Evolutionary conservation across 306 rosid genomes (phyloP), one percentile per base, ranked within the genome.

Genomic region (Medicago lupulina): DNA sequence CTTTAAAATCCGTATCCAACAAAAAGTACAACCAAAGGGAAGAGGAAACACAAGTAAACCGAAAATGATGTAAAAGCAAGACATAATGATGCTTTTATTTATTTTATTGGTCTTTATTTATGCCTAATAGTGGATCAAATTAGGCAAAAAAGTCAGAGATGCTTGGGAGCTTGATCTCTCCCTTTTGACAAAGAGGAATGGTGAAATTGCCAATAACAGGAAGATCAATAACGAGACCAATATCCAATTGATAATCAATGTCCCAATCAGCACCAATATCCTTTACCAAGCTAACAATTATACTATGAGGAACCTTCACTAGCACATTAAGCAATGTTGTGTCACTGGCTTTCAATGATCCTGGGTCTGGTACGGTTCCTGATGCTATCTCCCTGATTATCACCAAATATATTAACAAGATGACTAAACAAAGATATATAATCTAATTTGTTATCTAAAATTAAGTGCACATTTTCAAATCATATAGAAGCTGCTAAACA

Each of bases 91-190:
- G 38, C 38, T 4, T 5, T 34, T 1, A 46, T 46, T 55, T 19
- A 55, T 55, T 55, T 54, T 2, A 17, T 54, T 18, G 28, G 19
- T 19, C 5, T 9, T 23, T 23, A 23, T 21, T 18, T 55, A 13
- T 51, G 34, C n/a, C 43, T 8, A 25, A 1, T 34, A 13, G 18
- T 38, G 15, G 10, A 23, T 50, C 1, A 3, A 23, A 31, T 23
- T 53, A 83, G 38, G 78, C 21, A 41, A 89, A 83, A 38, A 91
- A 19, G 70, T 86, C 88, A 4, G 87, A 34, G 83, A 90, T 0
- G 23, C 87, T 67, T 4, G 99, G 99, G 28, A 95, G 93, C 87
- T 92, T 95, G 85, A 92, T 43, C 92, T 90, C 93, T 28, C 99
- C 99, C 70, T 88, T 90, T 28, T 83, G 84, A 25, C 86, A 80